Conservation (phyloP, 352 stramenopile species). For the Phytophthora niederhauseri region DNA sequence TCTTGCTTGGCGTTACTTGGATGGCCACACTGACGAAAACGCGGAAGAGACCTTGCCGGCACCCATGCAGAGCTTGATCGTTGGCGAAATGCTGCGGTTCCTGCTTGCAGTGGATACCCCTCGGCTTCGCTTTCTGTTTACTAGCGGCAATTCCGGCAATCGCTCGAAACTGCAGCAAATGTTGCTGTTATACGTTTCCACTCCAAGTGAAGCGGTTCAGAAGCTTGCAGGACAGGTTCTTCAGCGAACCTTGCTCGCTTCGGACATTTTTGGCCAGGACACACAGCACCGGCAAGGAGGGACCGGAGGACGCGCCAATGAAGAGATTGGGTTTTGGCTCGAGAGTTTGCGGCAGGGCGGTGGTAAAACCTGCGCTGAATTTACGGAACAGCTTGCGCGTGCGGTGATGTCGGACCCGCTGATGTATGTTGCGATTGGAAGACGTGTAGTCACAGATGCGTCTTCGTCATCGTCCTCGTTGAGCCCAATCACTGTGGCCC, state of each 20-base stretch:
- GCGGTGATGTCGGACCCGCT: slow-evolving; percentile 56
- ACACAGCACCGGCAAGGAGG: slow-evolving; percentile 5
- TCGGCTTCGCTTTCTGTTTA: slow-evolving; percentile 62
- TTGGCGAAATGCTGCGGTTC: slow-evolving; percentile 77
- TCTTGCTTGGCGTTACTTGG: slow-evolving; percentile 61
- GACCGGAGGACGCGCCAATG: slow-evolving; percentile 31
- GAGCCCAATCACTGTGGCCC: slow-evolving; percentile 55
- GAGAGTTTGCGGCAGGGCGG: slow-evolving; percentile 56
- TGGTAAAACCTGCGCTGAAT: slow-evolving; percentile 38
- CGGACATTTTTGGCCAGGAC: slow-evolving; percentile 59
- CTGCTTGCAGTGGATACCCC: slow-evolving; percentile 61
- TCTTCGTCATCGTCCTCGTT: slow-evolving; percentile 23
- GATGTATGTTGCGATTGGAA: slow-evolving; percentile 43
- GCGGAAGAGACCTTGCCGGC: slow-evolving; percentile 8
- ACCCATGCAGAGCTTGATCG: slow-evolving; percentile 56
- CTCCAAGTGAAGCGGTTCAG: slow-evolving; percentile 42
- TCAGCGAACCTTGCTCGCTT: slow-evolving; percentile 57
- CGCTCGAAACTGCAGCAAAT: slow-evolving; percentile 74
- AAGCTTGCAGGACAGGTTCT: slow-evolving; percentile 54
- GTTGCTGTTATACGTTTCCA: slow-evolving; percentile 58
- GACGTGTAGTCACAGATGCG: slow-evolving; percentile 19
- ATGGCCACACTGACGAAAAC: slow-evolving; percentile 10
- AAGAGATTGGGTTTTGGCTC: slow-evolving; percentile 74
- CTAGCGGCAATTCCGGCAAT: slow-evolving; percentile 18
- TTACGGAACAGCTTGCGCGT: slow-evolving; percentile 54